These are phyloP conservation scores for Camellia oleifera DNA, from an alignment of 179 eudicot species.

Conservation along the genomic window DNA sequence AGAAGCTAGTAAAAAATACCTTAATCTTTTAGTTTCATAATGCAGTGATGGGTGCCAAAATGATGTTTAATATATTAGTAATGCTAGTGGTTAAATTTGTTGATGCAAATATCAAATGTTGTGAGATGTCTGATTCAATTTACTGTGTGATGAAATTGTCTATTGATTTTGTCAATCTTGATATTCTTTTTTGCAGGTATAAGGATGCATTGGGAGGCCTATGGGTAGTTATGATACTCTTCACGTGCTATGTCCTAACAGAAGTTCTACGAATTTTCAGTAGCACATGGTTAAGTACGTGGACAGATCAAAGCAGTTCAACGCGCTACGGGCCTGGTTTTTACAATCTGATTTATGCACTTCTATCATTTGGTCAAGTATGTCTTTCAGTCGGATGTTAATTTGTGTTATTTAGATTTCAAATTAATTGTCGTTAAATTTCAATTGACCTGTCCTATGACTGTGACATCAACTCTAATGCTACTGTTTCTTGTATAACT, in stretches of 20 bases:
- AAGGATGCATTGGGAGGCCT: constrained; percentile 86
- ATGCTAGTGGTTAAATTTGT: too few relatives aligned
- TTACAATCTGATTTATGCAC: constrained; percentile 71
- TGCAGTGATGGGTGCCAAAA: background rate
- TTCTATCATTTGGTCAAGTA: constrained; percentile 88
- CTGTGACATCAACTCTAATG: too few relatives aligned
- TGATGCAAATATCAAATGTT: background rate
- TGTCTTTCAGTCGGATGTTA: constrained; percentile 11
- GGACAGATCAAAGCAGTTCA: constrained; percentile 74
- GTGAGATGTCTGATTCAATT: background rate
- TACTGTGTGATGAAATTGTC: background rate
- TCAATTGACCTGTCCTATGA: background rate
- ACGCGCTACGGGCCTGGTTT: constrained; percentile 46
- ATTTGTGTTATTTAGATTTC: background rate
- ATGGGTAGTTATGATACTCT: constrained; percentile 80
- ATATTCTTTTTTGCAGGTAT: constrained; percentile 43
- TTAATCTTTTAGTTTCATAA: background rate
- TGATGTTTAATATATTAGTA: background rate
- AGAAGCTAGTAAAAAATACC: background rate
- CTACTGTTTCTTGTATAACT: background rate
- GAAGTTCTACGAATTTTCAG: constrained; percentile 71
- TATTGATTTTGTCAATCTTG: background rate
- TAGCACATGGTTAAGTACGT: constrained; percentile 89
- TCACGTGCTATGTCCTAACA: constrained; percentile 61
- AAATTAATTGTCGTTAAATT: background rate